Evolutionary conservation across 345 rosid genomes (phyloP), one percentile per base, ranked within the genome.

Genomic region (Mangifera indica): DNA sequence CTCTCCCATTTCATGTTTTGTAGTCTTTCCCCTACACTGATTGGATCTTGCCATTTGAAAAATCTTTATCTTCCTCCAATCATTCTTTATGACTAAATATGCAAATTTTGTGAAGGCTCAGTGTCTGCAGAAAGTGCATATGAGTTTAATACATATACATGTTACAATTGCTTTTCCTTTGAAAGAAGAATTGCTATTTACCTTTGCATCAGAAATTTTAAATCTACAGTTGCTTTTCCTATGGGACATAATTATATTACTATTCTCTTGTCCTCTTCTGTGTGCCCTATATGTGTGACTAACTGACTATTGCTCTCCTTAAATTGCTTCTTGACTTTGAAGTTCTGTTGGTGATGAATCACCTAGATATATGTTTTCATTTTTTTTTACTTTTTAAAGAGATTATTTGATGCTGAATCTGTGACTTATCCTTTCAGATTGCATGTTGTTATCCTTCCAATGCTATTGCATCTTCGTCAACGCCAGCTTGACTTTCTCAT

Each of bases 391-490:
- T 29, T 37, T 32, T n/a, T 10, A 42, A 52, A 12, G 17, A 57
- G 26, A 53, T 25, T 48, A 45, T 70, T 58, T 59, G 42, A 55
- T 78, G 71, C 60, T 68, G 17, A 72, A 69, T 60, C 32, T 75
- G 65, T 67, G 70, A 63, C 70, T 78, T 63, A 40, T 75, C 21
- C 46, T 67, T 81, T 25, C 89, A 95, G 98, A 85, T 85, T 92
- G 74, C 83, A 82, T 68, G 71, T 89, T 67, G 91, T 93, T 44
- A 76, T 91, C 67, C 93, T 92, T 80, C 98, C 99, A 77, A 69
- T 91, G 75, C 80, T 80, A 73, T 81, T 95, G 81, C 98, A 91
- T 81, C 94, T 95, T 80, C 98, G 92, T 84, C 99, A 95, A 81
- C 77, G 89, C 79, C 99, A 95, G 48, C 87, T 92, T 74, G 98